Percentiles rank a stretch among this genome's conserved stretches.
Evolutionary conservation across 1,284 basidiomycete genomes (phyloP).

Genomic region (Microbotryum violaceum): DNA sequence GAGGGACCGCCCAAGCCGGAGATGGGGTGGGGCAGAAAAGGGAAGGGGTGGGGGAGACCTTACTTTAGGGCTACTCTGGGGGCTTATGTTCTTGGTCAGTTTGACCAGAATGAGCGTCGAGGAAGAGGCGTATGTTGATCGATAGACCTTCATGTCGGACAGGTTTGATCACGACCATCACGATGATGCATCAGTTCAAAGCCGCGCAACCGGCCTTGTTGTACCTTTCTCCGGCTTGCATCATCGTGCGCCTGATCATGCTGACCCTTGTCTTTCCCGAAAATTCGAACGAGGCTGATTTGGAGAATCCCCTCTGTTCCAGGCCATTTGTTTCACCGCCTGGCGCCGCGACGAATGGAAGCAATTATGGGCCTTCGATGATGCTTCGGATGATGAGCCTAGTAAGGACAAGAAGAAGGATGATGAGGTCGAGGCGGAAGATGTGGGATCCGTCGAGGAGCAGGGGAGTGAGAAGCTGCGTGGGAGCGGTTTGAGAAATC

Average conservation of each 20-base stretch:
- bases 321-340: no score
- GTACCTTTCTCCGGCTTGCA: constrained; percentile 63
- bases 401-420: constrained; percentile 2
- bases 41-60: constrained; percentile 53
- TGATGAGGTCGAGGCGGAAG: not conserved
- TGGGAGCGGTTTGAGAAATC: no score
- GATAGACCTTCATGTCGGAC: not conserved
- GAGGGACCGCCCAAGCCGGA: no score
- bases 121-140: no score
- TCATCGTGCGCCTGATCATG: constrained; percentile 54
- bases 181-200: constrained; percentile 73
- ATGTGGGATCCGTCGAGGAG: constrained; percentile 9
- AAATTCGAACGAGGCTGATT: no score
- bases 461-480: not conserved
- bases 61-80: constrained; percentile 68
- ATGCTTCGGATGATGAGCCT: no score
- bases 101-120: no score
- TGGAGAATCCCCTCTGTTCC: no score
- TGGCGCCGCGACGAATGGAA: no score
- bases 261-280: constrained; percentile 35
- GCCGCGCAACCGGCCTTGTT: constrained; percentile 86
- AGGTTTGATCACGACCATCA: constrained; percentile 65
- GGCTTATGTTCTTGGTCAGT: constrained; percentile 64
- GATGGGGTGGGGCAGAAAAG: not conserved
- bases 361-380: no score